Evolutionary conservation across 1,139 yeast species (phyloP), one percentile per base, ranked within the genome.

Genomic region (Sugiyamaella xylanicola): DNA sequence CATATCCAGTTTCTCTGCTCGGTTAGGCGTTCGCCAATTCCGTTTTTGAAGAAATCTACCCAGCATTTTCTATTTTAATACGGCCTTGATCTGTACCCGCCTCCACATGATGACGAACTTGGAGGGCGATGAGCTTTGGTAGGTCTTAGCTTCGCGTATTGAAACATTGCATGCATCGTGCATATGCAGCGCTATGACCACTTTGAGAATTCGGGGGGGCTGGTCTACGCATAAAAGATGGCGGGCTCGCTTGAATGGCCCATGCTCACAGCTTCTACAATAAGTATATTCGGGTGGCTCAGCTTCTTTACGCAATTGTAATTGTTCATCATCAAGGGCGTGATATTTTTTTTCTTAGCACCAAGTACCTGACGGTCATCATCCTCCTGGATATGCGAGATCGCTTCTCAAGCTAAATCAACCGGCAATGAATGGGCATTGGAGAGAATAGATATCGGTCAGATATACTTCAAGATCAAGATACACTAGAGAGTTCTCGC

Each of bases 31-130:
- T 20, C 21, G 7, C 22, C 11, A 13, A 20, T 46, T 21, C 36
- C 50, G n/a, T 4, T 21, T 46, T 46, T 15, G 50, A 46, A 17
- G 15, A 21, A 20, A 3, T 4, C 5, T 36, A 29, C 20, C 50
- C 50, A 46, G 50, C 50, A 36, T 46, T 46, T 21, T 46, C 15
- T n/a, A 46, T 16, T 46, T 36, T 17, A 36, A 35, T 45, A 32
- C 22, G 32, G 48, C 4, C 15, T 7, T 15, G 48, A 43, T 43
- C 40, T 45, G 48, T 45, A 45, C 48, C 48, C 35, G 48, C 48
- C 48, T 45, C 40, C 35, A 42, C 35, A 7, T 21, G 46, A 20
- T 9, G 17, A 25, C 16, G 15, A n/a, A 32, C 37, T 8, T 32
- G 37, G 37, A 32, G 15, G 13, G 5, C 37, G 37, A 32, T 32